Conservation (phyloP, 768 basidiomycete species). For the Naganishia vaughanmartiniae region DNA sequence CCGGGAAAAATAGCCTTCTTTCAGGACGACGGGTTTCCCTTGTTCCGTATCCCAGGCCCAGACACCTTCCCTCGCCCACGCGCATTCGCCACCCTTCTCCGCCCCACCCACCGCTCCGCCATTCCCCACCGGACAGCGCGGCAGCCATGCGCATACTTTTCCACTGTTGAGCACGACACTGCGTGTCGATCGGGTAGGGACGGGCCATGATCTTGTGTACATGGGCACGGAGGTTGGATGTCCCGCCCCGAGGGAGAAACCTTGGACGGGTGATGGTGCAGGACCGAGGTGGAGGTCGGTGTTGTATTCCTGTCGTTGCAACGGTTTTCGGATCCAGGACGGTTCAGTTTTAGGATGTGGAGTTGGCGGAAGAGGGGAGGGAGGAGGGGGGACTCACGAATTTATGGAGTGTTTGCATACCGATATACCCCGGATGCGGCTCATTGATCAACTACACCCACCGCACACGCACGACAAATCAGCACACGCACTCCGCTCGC, state of each 20-base stretch:
- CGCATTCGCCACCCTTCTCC: slow-evolving; percentile 58
- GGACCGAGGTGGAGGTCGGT: slow-evolving; percentile 78
- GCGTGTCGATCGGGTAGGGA: slow-evolving; percentile 69
- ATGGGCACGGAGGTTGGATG: slow-evolving; percentile 66
- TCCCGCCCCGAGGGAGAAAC: slow-evolving; percentile 88
- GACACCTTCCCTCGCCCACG: slow-evolving; percentile 90
- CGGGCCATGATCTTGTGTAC: slow-evolving; percentile 83
- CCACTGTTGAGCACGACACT: slow-evolving; percentile 52
- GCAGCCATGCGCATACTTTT: not conserved
- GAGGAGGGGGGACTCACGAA: slow-evolving; percentile 54
- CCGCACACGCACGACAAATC: no score
- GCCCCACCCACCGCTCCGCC: slow-evolving; percentile 59
- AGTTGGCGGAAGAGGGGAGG: not conserved
- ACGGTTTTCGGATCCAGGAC: not conserved
- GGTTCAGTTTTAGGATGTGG: not conserved
- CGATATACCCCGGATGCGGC: slow-evolving; percentile 88
- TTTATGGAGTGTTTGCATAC: slow-evolving; percentile 71
- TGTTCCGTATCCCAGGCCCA: slow-evolving; percentile 80
- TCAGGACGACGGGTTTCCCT: slow-evolving; percentile 68
- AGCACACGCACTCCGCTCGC: no score
- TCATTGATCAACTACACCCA: slow-evolving; percentile 78
- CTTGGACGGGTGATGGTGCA: slow-evolving; percentile 77
- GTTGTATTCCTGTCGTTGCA: slow-evolving; percentile 66
- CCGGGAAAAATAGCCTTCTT: slow-evolving; percentile 78
- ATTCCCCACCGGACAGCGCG: not conserved